Evolutionary conservation across 257 asterid genomes (phyloP).

Genomic region (Lycium barbarum): DNA sequence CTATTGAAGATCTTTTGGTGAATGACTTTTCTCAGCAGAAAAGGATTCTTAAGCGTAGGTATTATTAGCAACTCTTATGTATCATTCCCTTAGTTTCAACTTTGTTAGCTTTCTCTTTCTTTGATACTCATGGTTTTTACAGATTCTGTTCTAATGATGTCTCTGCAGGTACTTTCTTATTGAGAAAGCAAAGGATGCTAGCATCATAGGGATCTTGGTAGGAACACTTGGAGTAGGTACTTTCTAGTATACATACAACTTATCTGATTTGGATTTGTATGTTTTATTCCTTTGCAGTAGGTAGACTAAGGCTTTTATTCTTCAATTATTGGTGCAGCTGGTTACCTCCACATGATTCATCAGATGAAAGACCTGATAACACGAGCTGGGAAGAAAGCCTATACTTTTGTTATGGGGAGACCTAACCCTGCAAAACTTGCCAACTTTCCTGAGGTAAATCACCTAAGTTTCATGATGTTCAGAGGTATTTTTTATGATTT

Average conservation of each 20-base stretch:
- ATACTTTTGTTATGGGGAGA: conserved; percentile 93
- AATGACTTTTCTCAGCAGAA: conserved; percentile 72
- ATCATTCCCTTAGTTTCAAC: background rate
- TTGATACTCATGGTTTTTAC: background rate
- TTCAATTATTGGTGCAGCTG: conserved; percentile 61
- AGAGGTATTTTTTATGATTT: background rate
- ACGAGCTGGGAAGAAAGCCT: conserved; percentile 87
- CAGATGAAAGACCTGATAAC: conserved; percentile 79
- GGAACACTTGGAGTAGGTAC: conserved; percentile 98
- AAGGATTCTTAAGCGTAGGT: conserved; percentile 87
- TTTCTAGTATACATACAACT: conserved; percentile 24
- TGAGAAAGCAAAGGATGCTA: conserved; percentile 98
- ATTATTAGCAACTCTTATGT: conserved; percentile 30
- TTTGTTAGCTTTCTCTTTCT: conserved; percentile 4
- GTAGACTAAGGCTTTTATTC: background rate
- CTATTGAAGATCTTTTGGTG: conserved; percentile 60
- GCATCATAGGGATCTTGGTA: conserved; percentile 91
- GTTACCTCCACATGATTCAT: conserved; percentile 91
- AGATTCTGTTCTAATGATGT: conserved; percentile 3
- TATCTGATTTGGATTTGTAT: background rate
- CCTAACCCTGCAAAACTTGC: conserved; percentile 98
- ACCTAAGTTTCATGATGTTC: conserved; percentile 22
- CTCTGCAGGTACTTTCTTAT: conserved; percentile 82
- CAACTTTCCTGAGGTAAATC: conserved; percentile 90
- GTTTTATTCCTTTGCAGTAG: background rate